Base-by-base conservation (phyloP, 306 rosid species). In the Rosa rugosa region DNA sequence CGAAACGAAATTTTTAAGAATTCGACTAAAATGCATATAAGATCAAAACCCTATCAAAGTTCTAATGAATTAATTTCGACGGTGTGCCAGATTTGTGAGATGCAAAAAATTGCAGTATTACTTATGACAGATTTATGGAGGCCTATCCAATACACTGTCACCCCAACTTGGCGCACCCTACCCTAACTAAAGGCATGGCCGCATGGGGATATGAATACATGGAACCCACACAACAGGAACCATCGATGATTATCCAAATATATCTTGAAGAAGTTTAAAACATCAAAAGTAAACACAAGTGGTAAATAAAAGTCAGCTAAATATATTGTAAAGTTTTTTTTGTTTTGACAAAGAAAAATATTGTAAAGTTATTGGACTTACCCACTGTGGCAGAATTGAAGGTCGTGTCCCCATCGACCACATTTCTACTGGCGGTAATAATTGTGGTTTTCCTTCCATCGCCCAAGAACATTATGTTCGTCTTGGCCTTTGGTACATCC, bases 301-400 rank as follows among this genome's bases (percentile, higher is more conserved):
- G 53, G 23, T 8, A 12, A 40, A 18, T 8, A 25, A 4, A 25
- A 40, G 23, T 34, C 7, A 6, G 5, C 45, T 7, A 10, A 34
- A 9, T 22, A 38, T 6, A 16, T 71, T 25, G 50, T 12, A 16
- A 73, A 16, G 6, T 20, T 46, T n/a, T n/a, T n/a, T n/a, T n/a
- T n/a, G n/a, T n/a, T n/a, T n/a, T n/a, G n/a, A n/a, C n/a, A n/a
- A n/a, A n/a, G n/a, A n/a, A 34, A 9, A 34, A 38, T 6, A 16
- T 71, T 25, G 50, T 12, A 16, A 73, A 16, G 6, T 20, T 46
- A 16, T 71, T 13, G 45, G 42, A 76, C 90, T 72, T 69, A 95
- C 99, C 98, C 0, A 91, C 98, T 11, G 98, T 95, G 79, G 99
- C 99, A 4, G 99, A 95, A 23, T 90, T 73, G 82, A 92, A 95